Percentiles rank a stretch among this genome's conserved stretches.
Conservation (phyloP, 306 rosid species). For the Vigna angularis region DNA sequence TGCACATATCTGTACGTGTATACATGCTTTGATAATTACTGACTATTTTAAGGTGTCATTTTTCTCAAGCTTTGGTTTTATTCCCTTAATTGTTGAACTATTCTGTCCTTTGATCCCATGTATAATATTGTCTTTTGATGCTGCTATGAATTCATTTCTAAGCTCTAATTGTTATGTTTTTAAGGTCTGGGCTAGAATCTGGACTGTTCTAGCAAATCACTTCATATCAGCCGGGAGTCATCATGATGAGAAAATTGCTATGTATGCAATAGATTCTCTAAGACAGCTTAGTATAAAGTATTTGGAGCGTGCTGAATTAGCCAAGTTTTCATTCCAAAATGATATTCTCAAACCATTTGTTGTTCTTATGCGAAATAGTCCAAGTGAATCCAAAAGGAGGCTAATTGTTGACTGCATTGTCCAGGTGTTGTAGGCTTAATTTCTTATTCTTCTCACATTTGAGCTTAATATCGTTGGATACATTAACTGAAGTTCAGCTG, state of each 20-base stretch:
- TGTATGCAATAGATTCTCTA: constrained; percentile 97
- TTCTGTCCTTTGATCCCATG: not conserved
- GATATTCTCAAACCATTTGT: constrained; percentile 99
- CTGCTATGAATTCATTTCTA: constrained; percentile 42
- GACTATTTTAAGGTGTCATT: constrained; percentile 32
- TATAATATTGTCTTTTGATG: constrained; percentile 26
- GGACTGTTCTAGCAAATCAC: constrained; percentile 97
- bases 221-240: constrained; percentile 98
- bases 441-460: constrained; percentile 29
- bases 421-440: constrained; percentile 64
- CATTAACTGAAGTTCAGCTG: constrained; percentile 41
- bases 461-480: constrained; percentile 33
- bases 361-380: constrained; percentile 98
- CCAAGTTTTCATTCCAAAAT: constrained; percentile 97
- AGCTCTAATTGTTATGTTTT: constrained; percentile 45
- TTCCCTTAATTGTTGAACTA: constrained; percentile 16
- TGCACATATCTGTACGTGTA: constrained; percentile 19
- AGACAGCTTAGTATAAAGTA: constrained; percentile 99
- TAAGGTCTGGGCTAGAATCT: constrained; percentile 99
- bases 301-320: constrained; percentile 95
- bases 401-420: constrained; percentile 98
- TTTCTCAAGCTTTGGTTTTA: constrained; percentile 20
- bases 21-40: not conserved
- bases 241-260: constrained; percentile 92
- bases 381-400: constrained; percentile 88